Conservation (phyloP, 176 grass and related monocot genomes). For the Eleusine coracana region DNA sequence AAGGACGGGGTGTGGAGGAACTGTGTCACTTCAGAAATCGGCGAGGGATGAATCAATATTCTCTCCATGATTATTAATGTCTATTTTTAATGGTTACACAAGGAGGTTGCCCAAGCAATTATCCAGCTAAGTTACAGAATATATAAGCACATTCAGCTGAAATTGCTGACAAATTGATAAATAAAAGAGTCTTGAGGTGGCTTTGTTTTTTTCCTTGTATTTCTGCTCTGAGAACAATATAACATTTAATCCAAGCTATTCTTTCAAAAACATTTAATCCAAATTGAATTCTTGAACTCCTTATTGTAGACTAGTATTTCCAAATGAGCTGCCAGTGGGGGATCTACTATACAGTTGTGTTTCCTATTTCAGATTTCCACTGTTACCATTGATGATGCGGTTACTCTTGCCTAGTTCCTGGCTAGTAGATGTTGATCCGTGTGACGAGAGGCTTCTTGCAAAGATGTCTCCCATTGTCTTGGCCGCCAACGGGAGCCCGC, state of each 20-base stretch:
- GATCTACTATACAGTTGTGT: not conserved
- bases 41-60: not conserved
- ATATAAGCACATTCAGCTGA: no score
- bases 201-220: no score
- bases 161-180: no score
- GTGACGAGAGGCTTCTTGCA: slow-evolving; percentile 6
- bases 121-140: no score
- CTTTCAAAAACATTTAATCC: no score
- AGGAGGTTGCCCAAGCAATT: no score
- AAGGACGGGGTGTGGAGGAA: slow-evolving; percentile 62
- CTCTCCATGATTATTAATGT: not conserved
- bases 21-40: not conserved
- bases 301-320: not conserved
- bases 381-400: not conserved
- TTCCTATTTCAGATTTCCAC: slow-evolving; percentile 21
- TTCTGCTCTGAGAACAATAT: no score
- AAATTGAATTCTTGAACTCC: not conserved
- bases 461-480: slow-evolving; percentile 50
- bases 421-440: slow-evolving; percentile 34
- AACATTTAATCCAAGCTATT: not conserved
- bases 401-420: slow-evolving; percentile 39
- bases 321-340: not conserved
- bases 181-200: no score
- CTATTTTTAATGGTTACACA: no score
- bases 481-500: slow-evolving; percentile 40